Conservation (phyloP, 176 grass and related monocot genomes). For the Zoysia pacifica region DNA sequence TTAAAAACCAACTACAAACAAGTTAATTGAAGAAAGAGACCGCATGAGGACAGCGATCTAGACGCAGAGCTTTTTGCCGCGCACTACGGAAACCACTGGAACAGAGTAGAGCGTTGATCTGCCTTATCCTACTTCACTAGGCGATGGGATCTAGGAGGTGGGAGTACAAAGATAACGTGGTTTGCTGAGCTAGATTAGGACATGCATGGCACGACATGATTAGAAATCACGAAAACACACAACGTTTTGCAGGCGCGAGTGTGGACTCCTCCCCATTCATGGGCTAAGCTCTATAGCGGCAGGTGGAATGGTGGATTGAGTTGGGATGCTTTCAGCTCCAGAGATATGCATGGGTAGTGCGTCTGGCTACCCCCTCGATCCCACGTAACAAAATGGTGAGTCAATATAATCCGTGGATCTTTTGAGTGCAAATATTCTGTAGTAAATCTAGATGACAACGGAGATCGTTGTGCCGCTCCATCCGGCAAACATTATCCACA, state of each 20-base stretch:
- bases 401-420: too few relatives aligned
- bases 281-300: conserved; percentile 2
- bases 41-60: neutral
- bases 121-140: conserved; percentile 12
- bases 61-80: conserved; percentile 11
- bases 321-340: too few relatives aligned
- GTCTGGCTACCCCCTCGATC: too few relatives aligned
- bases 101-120: neutral
- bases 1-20: neutral
- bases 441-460: too few relatives aligned
- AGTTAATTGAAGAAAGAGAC: neutral
- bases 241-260: neutral
- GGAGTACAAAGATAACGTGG: neutral
- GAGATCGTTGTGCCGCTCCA: too few relatives aligned
- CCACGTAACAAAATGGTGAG: too few relatives aligned
- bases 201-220: conserved; percentile 7
- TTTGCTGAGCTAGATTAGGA: neutral
- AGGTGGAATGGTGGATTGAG: neutral
- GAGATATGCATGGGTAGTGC: too few relatives aligned
- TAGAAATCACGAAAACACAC: neutral
- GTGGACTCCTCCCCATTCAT: conserved; percentile 20
- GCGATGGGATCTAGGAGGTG: conserved; percentile 31
- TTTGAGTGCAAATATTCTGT: too few relatives aligned
- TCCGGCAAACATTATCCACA: too few relatives aligned
- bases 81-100: neutral